Base-by-base conservation (phyloP, 306 rosid species). In the Arachis hypogaea region DNA sequence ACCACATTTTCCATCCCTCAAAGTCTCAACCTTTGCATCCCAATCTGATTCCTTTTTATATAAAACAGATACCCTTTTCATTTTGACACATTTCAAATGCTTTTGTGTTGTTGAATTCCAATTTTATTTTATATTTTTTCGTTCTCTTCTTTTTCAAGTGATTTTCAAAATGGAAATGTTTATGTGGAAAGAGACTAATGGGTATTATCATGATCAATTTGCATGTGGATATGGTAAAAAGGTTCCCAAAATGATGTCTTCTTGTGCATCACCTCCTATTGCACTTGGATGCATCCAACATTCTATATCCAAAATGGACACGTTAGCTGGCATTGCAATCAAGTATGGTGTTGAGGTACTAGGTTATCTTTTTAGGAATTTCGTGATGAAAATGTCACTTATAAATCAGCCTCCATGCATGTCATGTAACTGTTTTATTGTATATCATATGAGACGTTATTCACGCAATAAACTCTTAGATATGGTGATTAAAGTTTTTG, bases 281-380 rank as follows among this genome's bases (percentile, higher is more conserved):
- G 77, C 72, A 49, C 56, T 10, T 8, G 69, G 71, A 11, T 86
- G 63, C 70, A 88, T 88, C 47, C 75, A 86, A n/a, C 96, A 92
- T 58, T 76, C 83, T 9, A 84, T 92, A 55, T 83, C 94, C 44
- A 90, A 92, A 73, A 66, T 88, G 43, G 96, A 92, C 66, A 92
- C 96, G 46, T 87, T 92, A 9, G 96, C 90, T 60, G 94, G 96
- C 55, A 77, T 92, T 55, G 98, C 98, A 68, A 92, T 92, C 85
- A 92, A 92, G 71, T 92, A 92, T 61, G 98, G 98, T 45, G 93
- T 88, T 38, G 92, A 92, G 93, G 98, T 92, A 81, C 29, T 63
- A 6, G 7, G 14, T 55, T 38, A 8, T 12, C 12, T 16, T 16
- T 8, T 46, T 33, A 0, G 33, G 46, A 36, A 5, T 40, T 59